Conservation (phyloP, 2,329 filamentous ascomycete genomes). For the Penicillium griseofulvum region DNA sequence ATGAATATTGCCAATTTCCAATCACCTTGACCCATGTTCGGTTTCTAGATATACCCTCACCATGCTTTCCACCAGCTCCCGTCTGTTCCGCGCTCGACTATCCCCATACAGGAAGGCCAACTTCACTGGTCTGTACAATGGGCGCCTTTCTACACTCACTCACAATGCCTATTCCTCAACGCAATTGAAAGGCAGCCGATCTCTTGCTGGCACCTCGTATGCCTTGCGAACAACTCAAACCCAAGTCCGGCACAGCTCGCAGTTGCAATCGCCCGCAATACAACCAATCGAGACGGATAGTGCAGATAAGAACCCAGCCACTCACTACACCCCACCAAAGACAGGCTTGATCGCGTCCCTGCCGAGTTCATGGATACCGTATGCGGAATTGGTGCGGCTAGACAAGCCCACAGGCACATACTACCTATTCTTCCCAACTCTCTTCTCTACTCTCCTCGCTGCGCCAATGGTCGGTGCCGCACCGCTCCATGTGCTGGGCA, state of each 20-base stretch:
- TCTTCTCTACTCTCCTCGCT: conserved; percentile 48
- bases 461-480: conserved; percentile 39
- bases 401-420: conserved; percentile 53
- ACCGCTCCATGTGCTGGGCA: conserved; percentile 38
- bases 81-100: conserved; percentile 10
- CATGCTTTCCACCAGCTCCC: conserved; percentile 10
- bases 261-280: conserved; percentile 11
- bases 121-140: conserved; percentile 4
- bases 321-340: conserved; percentile 46
- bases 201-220: background rate
- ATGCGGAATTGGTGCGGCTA: conserved; percentile 54
- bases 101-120: conserved; percentile 7
- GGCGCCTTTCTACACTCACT: conserved; percentile 4
- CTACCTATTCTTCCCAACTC: conserved; percentile 54
- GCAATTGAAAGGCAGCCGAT: background rate
- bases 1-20: conserved; percentile 9
- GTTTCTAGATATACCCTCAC: background rate
- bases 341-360: conserved; percentile 48
- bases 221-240: background rate
- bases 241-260: conserved; percentile 5
- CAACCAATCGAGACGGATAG: background rate
- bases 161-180: background rate
- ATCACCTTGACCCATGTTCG: background rate
- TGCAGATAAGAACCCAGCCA: conserved; percentile 16
- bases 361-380: conserved; percentile 54